Evolutionary conservation across 257 asterid species (phyloP).

Genomic region (Petrea volubilis): DNA sequence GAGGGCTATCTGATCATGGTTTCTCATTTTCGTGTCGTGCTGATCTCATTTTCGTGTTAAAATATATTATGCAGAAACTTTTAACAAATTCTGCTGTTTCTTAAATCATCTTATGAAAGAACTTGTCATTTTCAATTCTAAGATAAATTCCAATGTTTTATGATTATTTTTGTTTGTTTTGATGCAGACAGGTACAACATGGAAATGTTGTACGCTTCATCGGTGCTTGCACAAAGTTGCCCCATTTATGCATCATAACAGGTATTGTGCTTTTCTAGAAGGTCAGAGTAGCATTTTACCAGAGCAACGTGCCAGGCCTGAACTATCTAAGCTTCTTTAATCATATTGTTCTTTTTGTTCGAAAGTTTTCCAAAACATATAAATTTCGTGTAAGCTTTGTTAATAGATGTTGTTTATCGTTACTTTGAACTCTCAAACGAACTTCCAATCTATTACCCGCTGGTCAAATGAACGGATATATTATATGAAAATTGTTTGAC

Average conservation of each 20-base stretch:
- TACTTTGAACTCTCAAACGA: background rate
- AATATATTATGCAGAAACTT: background rate
- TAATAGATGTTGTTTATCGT: background rate
- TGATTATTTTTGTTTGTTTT: conserved; percentile 23
- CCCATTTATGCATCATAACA: conserved; percentile 80
- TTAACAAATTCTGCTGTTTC: background rate
- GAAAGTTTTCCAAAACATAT: background rate
- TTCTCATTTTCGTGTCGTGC: background rate
- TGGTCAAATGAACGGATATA: background rate
- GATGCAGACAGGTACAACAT: conserved; percentile 83
- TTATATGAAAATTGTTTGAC: too few species aligned
- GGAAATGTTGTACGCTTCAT: conserved; percentile 77
- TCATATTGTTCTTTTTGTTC: background rate
- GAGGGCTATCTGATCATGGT: background rate
- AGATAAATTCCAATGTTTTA: conserved; percentile 6
- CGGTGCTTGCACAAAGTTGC: conserved; percentile 82
- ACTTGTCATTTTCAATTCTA: conserved; percentile 3
- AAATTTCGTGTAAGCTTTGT: conserved; percentile 1
- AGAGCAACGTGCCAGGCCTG: conserved; percentile 14
- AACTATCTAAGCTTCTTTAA: conserved; percentile 17
- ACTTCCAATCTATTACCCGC: background rate
- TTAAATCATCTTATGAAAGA: background rate
- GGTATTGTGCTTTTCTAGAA: conserved; percentile 48
- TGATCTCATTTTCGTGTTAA: background rate
- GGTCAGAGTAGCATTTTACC: conserved; percentile 2